Base-by-base conservation (phyloP, 768 basidiomycete genomes). In the Kondoa subrosea region DNA sequence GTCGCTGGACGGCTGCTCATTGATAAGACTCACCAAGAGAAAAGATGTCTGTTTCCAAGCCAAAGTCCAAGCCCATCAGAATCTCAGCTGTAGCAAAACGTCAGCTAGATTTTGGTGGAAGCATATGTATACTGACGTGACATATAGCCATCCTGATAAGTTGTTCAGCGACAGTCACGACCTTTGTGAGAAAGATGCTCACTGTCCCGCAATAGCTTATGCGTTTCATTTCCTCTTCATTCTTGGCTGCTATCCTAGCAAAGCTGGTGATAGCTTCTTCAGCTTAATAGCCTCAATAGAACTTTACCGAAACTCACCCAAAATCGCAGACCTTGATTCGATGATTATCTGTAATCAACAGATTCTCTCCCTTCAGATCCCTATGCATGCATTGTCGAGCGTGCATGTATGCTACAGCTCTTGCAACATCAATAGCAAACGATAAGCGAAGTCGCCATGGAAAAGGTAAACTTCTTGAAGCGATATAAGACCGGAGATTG, bases 321-420 rank as follows among this genome's bases (percentile, higher is more conserved):
- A 99, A 99, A 75, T 99, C 93, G n/a, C 92, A 95, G 73, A 96
- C 86, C 80, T 97, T 99, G 74, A 97, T 82, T 57, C 93, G 85
- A 26, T 90, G 89, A 74, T 99, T 99, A 40, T 86, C 79, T 0
- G 92, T 96, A 26, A 96, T 85, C n/a, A 97, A 84, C 30, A 97
- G 81, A 72, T 99, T 99, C 79, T 97, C 93, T 40, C 91, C 92
- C 77, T 99, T 99, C 71, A 99, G 82, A 78, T 99, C 93, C 12
- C 81, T 77, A 69, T 81, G 81, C 65, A 81, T 79, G 69, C 80
- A 80, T 75, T 89, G 87, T 56, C 93, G 83, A 16, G 93, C 92
- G 73, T 97, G 93, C 14, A 71, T 33, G 77, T 96, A 99, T 3
- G 93, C 91, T n/a, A 99, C 83, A 0, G 93, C 91, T 17, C 93